Base-by-base conservation (phyloP, 2,329 filamentous ascomycete genomes). In the Venturia oleaginea region DNA sequence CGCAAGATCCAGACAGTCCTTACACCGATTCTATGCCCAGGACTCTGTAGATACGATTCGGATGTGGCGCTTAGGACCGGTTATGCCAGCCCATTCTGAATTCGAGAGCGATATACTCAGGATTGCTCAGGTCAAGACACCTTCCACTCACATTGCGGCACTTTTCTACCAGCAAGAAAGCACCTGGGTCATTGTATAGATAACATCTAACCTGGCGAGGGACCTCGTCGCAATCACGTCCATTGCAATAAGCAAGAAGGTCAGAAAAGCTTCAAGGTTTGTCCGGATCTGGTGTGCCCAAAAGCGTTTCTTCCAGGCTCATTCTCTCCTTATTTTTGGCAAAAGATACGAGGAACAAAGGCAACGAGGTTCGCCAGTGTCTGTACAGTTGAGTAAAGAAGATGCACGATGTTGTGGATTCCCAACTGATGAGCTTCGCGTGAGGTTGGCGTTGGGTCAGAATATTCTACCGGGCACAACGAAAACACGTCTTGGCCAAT, bases 181-280 rank as follows among this genome's bases (percentile, higher is more conserved):
- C 46, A 27, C 22, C 8, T 4, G 11, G 22, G 15, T 22, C 7
- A 51, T 5, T 27, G 22, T 51, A 22, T 27, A 51, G 43, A 48
- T 27, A 13, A 27, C 22, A 27, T 4, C 4, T 4, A 3, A 27
- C 8, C 13, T 51, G 7, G 4, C n/a, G 10, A 51, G 22, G 22
- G 3, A 22, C 15, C 24, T 51, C 2, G 2, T 5, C 13, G 22
- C 27, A 22, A 22, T 54, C 48, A 30, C 24, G 15, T 57, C 51
- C 51, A 57, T 57, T 19, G 51, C 51, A 34, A 51, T 2, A 57
- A 57, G 51, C 51, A 57, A 57, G 51, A 57, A 32, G 15, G 43
- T 11, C 6, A 43, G 40, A 19, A 43, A 22, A n/a, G 22, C 43
- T 7, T 27, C 22, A 51, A 11, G 46, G 10, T 10, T 24, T 13